A percentile compares a stretch with the other conserved stretches of the same genome.
phyloP scores from a whole-genome alignment of 345 rosid genomes.

The Aurinia saxatilis region DNA sequence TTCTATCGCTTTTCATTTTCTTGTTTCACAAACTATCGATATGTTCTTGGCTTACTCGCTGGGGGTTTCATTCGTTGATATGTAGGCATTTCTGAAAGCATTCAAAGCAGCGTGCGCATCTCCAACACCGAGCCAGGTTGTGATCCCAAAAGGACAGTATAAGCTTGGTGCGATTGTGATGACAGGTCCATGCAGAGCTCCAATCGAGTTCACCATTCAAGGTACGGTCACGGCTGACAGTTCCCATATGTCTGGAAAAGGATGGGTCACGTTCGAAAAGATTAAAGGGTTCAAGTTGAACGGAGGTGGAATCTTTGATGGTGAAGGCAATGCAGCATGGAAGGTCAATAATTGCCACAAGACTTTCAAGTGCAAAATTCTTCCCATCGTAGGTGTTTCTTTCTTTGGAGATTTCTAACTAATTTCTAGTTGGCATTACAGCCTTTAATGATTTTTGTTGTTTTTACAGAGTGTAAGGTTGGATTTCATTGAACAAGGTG shows the following conservation, averaged over 20 bases:
- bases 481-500: conserved; percentile 13
- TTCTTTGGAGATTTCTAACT: too few species aligned
- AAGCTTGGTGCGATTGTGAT: conserved; percentile 19
- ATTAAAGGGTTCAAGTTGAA: conserved; percentile 19
- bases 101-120: conserved; percentile 21
- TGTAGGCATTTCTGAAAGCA: conserved; percentile 16
- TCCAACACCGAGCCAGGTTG: conserved; percentile 13
- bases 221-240: conserved; percentile 21
- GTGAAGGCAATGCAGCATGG: conserved; percentile 30
- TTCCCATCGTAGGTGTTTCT: conserved; percentile 23
- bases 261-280: conserved; percentile 21
- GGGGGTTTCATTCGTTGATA: background rate
- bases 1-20: background rate
- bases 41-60: background rate
- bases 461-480: conserved; percentile 25
- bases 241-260: background rate
- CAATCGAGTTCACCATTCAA: conserved; percentile 13
- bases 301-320: conserved; percentile 29
- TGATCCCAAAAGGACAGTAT: conserved; percentile 27
- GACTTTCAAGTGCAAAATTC: conserved; percentile 16
- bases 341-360: conserved; percentile 21
- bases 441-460: too few species aligned
- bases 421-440: too few species aligned
- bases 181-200: conserved; percentile 31
- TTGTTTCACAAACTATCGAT: background rate